Conservation (phyloP, 306 rosid species). For the Sicyos baderoa region DNA sequence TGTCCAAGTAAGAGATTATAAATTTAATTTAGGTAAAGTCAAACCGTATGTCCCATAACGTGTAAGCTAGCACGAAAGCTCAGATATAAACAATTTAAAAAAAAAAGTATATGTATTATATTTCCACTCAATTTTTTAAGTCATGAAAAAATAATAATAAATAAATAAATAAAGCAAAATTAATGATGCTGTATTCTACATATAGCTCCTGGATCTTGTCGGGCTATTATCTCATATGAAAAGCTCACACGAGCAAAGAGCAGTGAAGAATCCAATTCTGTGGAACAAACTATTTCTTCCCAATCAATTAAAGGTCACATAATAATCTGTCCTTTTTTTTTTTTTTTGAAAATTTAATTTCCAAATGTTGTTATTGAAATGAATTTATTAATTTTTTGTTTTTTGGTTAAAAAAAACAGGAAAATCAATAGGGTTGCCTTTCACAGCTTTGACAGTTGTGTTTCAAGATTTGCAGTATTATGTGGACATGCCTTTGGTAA, state of each 20-base stretch:
- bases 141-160: no score
- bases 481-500: conserved; percentile 39
- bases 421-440: conserved; percentile 34
- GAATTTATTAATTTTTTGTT: not conserved
- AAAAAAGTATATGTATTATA: no score
- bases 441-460: conserved; percentile 31
- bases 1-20: no score
- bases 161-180: no score
- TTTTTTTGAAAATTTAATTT: not conserved
- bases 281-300: conserved; percentile 12
- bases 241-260: conserved; percentile 25
- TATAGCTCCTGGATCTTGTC: conserved; percentile 39
- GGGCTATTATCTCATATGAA: conserved; percentile 30
- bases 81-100: no score
- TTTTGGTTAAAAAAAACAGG: conserved; percentile 19
- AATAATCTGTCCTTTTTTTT: not conserved
- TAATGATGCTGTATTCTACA: not conserved
- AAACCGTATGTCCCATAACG: no score
- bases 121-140: no score
- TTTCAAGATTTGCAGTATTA: conserved; percentile 42
- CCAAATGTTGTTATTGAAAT: not conserved
- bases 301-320: conserved; percentile 16
- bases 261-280: conserved; percentile 3
- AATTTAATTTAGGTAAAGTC: no score
- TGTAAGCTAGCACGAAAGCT: no score